Evolutionary conservation across 2,329 filamentous ascomycete species (phyloP).

Genomic region (Zymoseptoria ardabiliae): DNA sequence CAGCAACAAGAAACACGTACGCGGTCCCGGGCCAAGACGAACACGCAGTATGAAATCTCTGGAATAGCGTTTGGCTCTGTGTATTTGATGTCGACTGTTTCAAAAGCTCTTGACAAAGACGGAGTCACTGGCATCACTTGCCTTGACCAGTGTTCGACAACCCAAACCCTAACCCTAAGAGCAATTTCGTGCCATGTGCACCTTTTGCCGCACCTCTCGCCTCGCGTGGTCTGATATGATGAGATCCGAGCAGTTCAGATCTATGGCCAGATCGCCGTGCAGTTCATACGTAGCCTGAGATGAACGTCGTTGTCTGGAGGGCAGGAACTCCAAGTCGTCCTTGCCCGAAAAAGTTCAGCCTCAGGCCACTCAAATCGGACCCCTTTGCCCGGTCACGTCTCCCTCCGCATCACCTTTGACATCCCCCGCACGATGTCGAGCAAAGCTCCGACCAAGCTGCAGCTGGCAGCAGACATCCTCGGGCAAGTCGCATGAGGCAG

Average conservation of each 20-base stretch:
- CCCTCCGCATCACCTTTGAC: neutral
- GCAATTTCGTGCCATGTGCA: neutral
- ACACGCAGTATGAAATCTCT: no score
- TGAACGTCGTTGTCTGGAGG: no score
- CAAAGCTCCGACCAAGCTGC: no score
- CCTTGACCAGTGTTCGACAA: neutral
- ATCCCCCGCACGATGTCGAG: neutral
- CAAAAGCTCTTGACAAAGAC: no score
- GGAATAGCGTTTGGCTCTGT: no score
- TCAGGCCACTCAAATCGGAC: neutral
- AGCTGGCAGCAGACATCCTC: neutral
- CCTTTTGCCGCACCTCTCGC: neutral
- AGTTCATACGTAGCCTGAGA: no score
- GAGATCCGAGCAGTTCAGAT: no score
- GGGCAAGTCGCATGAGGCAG: neutral
- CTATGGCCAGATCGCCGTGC: no score
- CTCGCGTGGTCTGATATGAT: no score
- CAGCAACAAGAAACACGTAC: no score
- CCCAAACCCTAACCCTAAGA: neutral
- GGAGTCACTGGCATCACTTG: neutral
- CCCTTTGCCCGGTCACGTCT: neutral
- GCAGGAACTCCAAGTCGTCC: neutral
- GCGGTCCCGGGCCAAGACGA: no score
- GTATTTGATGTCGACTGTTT: no score
- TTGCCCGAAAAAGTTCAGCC: neutral